Evolutionary conservation across 2,329 filamentous ascomycete genomes (phyloP).

Genomic region (Sordariomycetes sp.): DNA sequence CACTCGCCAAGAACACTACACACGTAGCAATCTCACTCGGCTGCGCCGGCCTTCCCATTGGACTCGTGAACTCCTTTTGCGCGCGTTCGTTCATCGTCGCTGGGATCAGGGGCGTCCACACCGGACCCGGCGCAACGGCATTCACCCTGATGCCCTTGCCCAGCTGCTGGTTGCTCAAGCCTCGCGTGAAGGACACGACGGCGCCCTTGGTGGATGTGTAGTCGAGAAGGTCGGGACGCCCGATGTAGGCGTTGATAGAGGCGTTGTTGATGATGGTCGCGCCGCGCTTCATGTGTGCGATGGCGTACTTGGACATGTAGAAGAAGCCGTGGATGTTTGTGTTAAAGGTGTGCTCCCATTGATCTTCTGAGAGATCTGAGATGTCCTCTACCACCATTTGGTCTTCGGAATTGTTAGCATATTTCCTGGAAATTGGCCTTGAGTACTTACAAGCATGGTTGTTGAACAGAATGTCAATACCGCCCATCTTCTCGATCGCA

Average conservation of each 20-base stretch:
- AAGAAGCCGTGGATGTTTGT: constrained; percentile 79
- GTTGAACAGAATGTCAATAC: constrained; percentile 66
- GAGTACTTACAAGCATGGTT: constrained; percentile 51
- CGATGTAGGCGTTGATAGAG: constrained; percentile 76
- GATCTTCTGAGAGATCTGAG: constrained; percentile 61
- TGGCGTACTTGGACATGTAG: constrained; percentile 67
- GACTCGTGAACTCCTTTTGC: constrained; percentile 62
- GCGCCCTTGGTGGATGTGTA: constrained; percentile 76
- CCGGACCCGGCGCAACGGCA: constrained; percentile 66
- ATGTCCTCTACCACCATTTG: constrained; percentile 63
- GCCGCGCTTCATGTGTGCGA: constrained; percentile 67
- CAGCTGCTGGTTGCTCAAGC: constrained; percentile 66
- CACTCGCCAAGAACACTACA: constrained; percentile 70
- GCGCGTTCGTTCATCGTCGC: constrained; percentile 62
- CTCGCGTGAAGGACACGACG: constrained; percentile 71
- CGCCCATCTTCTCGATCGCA: constrained; percentile 55
- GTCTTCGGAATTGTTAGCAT: constrained; percentile 9
- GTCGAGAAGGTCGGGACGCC: constrained; percentile 70
- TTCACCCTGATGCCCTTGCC: constrained; percentile 68
- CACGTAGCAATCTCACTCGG: constrained; percentile 75
- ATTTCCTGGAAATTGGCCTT: background rate
- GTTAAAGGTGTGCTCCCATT: constrained; percentile 73
- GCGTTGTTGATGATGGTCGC: constrained; percentile 78
- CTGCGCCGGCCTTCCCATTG: constrained; percentile 70
- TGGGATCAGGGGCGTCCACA: constrained; percentile 70